Evolutionary conservation across 768 basidiomycete genomes (phyloP).

Genomic region (Daedaleopsis nitida): DNA sequence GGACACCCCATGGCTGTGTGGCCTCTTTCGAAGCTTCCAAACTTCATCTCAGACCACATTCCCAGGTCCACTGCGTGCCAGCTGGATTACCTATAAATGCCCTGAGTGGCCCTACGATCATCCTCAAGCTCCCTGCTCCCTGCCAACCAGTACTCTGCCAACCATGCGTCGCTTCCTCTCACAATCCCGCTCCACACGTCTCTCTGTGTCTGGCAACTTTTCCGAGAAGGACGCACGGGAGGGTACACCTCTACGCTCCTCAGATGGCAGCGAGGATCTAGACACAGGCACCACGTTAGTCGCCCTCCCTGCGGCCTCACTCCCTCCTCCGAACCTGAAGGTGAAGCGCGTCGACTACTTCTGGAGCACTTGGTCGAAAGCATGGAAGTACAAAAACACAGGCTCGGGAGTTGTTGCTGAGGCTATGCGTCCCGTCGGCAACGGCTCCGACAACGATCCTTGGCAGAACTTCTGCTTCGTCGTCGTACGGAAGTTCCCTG

Average conservation of each 20-base stretch:
- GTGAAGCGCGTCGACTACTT: constrained; percentile 62
- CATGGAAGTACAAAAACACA: constrained; percentile 64
- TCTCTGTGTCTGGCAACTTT: background rate
- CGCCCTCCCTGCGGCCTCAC: constrained; percentile 8
- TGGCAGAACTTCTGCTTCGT: constrained; percentile 64
- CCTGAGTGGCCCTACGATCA: no score
- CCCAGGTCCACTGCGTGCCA: background rate
- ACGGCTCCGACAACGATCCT: constrained; percentile 42
- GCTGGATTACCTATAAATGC: no score
- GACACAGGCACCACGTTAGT: background rate
- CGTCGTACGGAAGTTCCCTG: constrained; percentile 53
- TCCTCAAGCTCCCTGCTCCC: no score
- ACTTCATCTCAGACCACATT: background rate
- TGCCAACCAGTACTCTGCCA: background rate
- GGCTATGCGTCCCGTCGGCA: background rate
- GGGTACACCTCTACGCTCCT: background rate
- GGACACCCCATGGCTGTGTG: background rate
- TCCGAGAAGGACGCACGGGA: constrained; percentile 5
- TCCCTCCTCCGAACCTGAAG: constrained; percentile 51
- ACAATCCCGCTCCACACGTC: constrained; percentile 1
- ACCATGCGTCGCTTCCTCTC: constrained; percentile 12
- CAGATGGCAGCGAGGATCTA: background rate
- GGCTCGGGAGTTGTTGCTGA: constrained; percentile 45
- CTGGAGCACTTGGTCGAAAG: constrained; percentile 57
- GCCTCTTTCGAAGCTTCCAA: background rate